A percentile compares a stretch with the other conserved stretches of the same genome.
Conservation (phyloP, 495 filamentous ascomycete species). For the Neurospora sublineolata region DNA sequence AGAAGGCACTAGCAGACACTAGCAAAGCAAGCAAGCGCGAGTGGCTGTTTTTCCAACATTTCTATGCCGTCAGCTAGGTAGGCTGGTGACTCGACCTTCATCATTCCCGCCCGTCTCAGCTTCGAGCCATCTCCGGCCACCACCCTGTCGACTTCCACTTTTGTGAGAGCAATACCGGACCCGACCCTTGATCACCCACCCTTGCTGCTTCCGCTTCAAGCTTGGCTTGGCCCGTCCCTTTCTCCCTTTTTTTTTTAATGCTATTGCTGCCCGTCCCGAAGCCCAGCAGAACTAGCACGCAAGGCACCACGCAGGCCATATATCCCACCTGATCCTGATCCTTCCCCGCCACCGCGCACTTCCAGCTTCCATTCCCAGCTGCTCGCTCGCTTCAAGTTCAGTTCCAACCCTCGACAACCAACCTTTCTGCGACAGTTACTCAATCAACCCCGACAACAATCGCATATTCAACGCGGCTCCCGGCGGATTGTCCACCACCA, state of each 20-base stretch:
- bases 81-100: background rate
- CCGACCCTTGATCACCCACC: background rate
- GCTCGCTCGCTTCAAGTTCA: background rate
- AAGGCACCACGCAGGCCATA: conserved; percentile 13
- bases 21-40: background rate
- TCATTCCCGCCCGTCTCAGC: background rate
- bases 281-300: background rate
- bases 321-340: conserved; percentile 10
- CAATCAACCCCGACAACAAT: conserved; percentile 4
- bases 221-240: background rate
- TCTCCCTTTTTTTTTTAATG: background rate
- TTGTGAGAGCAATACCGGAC: background rate
- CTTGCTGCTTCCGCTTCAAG: background rate
- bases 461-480: background rate
- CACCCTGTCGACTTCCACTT: conserved; percentile 10
- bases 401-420: conserved; percentile 5
- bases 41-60: conserved; percentile 17
- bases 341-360: conserved; percentile 12
- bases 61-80: conserved; percentile 9
- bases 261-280: background rate
- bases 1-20: background rate
- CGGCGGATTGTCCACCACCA: background rate
- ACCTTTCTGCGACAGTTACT: conserved; percentile 2
- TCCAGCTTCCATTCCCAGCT: background rate
- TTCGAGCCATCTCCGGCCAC: conserved; percentile 8